Conservation (phyloP, 805 yeast species). For the Lachancea nothofagi region DNA sequence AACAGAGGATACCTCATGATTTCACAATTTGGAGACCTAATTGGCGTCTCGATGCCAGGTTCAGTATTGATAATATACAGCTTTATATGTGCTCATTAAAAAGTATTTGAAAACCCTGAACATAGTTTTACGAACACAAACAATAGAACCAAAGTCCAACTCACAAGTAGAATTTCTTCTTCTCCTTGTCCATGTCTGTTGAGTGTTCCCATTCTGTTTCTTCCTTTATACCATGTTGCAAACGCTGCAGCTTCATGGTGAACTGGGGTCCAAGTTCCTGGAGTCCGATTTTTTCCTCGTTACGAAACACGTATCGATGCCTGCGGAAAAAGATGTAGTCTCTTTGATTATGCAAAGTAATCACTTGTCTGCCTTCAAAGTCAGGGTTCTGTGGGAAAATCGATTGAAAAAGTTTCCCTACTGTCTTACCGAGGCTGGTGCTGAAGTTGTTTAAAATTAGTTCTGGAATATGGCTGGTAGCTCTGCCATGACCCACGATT, state of each 20-base stretch:
- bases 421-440: constrained; percentile 88
- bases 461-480: constrained; percentile 90
- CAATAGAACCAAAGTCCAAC: neutral
- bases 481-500: constrained; percentile 82
- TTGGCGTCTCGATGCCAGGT: no score
- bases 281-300: constrained; percentile 88
- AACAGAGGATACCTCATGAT: no score
- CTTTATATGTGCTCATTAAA: no score
- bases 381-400: constrained; percentile 92
- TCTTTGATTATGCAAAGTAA: constrained; percentile 93
- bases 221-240: constrained; percentile 87
- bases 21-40: no score
- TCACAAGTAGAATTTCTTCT: constrained; percentile 81
- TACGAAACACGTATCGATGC: constrained; percentile 84
- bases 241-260: constrained; percentile 78
- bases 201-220: constrained; percentile 96
- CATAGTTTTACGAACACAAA: no score
- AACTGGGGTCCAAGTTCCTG: constrained; percentile 98
- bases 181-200: constrained; percentile 94
- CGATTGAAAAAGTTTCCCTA: constrained; percentile 86
- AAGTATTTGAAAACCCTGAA: no score
- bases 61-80: no score
- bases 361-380: constrained; percentile 90
- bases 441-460: constrained; percentile 86
- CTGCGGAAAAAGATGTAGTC: constrained; percentile 93